Conservation (phyloP, 768 basidiomycete species). For the Collybia sp. region DNA sequence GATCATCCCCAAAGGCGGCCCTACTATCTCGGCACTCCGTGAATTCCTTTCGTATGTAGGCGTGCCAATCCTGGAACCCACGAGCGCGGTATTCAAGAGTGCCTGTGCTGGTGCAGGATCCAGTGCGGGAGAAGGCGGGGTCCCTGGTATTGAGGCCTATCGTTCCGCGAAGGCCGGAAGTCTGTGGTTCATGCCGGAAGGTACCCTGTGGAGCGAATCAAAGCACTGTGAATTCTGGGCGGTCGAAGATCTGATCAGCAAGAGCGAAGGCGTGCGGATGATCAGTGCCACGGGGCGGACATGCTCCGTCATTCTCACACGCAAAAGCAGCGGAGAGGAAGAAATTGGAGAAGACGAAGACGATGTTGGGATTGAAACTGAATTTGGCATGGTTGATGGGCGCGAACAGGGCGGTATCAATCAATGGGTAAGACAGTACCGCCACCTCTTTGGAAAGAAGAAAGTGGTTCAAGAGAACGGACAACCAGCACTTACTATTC, state of each 20-base stretch:
- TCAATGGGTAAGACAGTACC: constrained; percentile 58
- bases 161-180: constrained; percentile 67
- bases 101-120: constrained; percentile 34
- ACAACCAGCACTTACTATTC: constrained; percentile 21
- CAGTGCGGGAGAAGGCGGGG: constrained; percentile 34
- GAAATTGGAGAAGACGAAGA: constrained; percentile 28
- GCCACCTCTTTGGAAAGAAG: constrained; percentile 50
- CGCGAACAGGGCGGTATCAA: constrained; percentile 61
- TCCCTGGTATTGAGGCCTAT: constrained; percentile 66
- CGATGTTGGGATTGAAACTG: constrained; percentile 51
- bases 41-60: constrained; percentile 47
- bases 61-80: constrained; percentile 42
- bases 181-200: constrained; percentile 66
- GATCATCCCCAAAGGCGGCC: constrained; percentile 43
- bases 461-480: constrained; percentile 8
- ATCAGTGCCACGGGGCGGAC: constrained; percentile 64
- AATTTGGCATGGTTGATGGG: constrained; percentile 70
- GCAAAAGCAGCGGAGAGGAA: constrained; percentile 22
- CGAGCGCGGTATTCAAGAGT: constrained; percentile 50
- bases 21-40: constrained; percentile 45
- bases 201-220: constrained; percentile 71
- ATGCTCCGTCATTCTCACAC: constrained; percentile 54
- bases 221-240: constrained; percentile 79
- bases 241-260: constrained; percentile 48
- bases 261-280: constrained; percentile 44